Percentiles rank a stretch among this genome's conserved stretches.
Conservation (phyloP, 352 stramenopile genomes). For the Phytophthora sojae region DNA sequence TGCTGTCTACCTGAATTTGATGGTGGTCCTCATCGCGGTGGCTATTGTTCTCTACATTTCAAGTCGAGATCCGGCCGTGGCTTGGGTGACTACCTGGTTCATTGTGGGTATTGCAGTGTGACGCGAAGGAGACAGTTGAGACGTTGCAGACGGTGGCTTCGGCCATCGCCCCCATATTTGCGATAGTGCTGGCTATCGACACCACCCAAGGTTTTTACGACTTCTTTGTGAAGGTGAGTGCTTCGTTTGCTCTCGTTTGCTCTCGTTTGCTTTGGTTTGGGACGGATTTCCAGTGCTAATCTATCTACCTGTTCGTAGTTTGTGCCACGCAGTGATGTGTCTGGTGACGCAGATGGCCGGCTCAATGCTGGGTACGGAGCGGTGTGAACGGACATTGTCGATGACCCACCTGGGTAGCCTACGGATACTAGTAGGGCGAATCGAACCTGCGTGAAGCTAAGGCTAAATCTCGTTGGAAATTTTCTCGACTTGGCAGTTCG, state of each 20-base stretch:
- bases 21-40: constrained; percentile 13
- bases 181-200: neutral
- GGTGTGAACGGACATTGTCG: neutral
- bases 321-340: neutral
- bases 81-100: constrained; percentile 24
- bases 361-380: neutral
- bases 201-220: neutral
- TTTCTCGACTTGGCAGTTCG: neutral
- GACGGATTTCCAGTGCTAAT: too few relatives aligned
- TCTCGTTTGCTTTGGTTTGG: neutral
- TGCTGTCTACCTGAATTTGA: constrained; percentile 11
- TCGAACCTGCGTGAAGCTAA: neutral
- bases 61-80: constrained; percentile 17
- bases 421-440: neutral
- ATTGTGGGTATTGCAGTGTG: constrained; percentile 14
- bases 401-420: too few relatives aligned
- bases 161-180: neutral
- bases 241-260: neutral
- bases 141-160: constrained; percentile 8
- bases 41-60: constrained; percentile 10
- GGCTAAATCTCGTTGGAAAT: neutral
- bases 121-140: constrained; percentile 19
- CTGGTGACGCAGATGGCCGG: neutral
- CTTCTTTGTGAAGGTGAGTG: neutral
- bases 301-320: neutral